phyloP scores from a whole-genome alignment of 805 yeast genomes.

The Kurtzmaniella cleridarum region DNA sequence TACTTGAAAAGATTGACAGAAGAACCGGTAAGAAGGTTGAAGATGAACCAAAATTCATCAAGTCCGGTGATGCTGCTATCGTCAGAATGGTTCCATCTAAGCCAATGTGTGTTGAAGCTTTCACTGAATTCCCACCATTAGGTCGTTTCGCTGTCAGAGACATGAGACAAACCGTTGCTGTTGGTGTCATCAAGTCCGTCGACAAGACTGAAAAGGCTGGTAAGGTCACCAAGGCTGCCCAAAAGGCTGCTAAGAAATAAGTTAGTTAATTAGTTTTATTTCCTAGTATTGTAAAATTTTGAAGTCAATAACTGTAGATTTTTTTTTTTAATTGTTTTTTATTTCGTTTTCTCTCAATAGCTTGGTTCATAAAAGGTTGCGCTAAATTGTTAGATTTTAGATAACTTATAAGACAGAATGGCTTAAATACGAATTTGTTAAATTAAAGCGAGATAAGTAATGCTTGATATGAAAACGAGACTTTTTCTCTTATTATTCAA shows the following conservation, averaged over 20 bases:
- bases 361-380: not conserved
- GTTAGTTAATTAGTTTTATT: constrained; percentile 8
- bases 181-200: constrained; percentile 89
- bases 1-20: constrained; percentile 82
- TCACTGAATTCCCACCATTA: constrained; percentile 42
- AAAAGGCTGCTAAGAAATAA: constrained; percentile 44
- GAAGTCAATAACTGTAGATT: not conserved
- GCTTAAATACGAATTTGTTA: no score
- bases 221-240: constrained; percentile 46
- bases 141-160: constrained; percentile 78
- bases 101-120: constrained; percentile 42
- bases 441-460: no score
- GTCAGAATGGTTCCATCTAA: constrained; percentile 40
- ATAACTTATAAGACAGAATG: no score
- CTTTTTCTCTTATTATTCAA: no score
- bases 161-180: constrained; percentile 99
- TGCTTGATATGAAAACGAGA: no score
- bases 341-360: not conserved
- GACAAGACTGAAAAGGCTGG: constrained; percentile 45
- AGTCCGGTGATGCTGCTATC: constrained; percentile 36
- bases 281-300: no score
- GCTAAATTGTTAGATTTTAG: no score
- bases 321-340: not conserved
- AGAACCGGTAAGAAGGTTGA: constrained; percentile 43
- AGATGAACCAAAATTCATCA: constrained; percentile 29